phyloP scores from a whole-genome alignment of 176 grass and related monocot species.

The Thinopyrum elongatum region DNA sequence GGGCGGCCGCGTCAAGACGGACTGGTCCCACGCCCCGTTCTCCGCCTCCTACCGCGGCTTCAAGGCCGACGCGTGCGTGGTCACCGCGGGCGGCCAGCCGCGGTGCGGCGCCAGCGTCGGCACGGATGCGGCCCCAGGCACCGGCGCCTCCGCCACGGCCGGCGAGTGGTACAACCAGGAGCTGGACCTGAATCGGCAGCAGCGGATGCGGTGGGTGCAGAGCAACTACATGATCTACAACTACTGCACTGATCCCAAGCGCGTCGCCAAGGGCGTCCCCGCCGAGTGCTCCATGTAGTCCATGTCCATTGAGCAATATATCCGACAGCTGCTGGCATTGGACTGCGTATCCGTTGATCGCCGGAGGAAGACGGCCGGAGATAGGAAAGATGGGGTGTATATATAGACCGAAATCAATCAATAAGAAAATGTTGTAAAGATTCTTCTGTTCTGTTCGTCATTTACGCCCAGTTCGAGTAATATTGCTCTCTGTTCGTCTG shows the following conservation, averaged over 20 bases:
- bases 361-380: background rate
- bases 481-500: no score
- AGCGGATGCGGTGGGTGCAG: conserved; percentile 32
- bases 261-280: background rate
- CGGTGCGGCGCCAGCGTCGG: conserved; percentile 31
- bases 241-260: background rate
- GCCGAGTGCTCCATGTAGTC: background rate
- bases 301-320: no score
- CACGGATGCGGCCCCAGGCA: background rate
- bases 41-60: conserved; percentile 64
- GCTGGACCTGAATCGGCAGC: background rate
- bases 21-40: conserved; percentile 82
- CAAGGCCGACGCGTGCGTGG: conserved; percentile 72
- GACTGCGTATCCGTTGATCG: conserved; percentile 3
- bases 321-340: conserved; percentile 16
- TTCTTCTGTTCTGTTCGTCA: background rate
- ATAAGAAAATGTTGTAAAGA: conserved; percentile 11
- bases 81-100: conserved; percentile 22
- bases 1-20: conserved; percentile 82
- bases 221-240: background rate
- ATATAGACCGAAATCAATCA: conserved; percentile 1
- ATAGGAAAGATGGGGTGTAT: background rate
- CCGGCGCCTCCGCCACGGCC: background rate
- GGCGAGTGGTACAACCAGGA: background rate
- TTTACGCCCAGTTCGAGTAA: no score